These are phyloP conservation scores for Cryptococcus wingfieldii DNA, from an alignment of 1,284 basidiomycete genomes.

Conservation along the genomic window DNA sequence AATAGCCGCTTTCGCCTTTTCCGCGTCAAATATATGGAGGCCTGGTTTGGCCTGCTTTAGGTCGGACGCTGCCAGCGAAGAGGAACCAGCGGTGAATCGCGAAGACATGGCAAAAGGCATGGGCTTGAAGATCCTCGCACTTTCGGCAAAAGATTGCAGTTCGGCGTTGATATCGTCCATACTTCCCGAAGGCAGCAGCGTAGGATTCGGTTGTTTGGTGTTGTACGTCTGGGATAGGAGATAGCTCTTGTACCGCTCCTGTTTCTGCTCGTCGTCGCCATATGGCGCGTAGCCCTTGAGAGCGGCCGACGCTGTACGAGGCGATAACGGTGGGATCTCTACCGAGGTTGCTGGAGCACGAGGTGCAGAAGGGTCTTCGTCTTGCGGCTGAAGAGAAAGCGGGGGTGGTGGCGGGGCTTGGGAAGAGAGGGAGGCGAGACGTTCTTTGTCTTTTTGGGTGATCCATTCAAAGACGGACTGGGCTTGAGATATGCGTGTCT, in stretches of 20 bases:
- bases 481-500: slow-evolving; percentile 53
- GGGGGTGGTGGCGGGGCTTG: slow-evolving; percentile 20
- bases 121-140: slow-evolving; percentile 86
- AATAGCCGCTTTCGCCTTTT: slow-evolving; percentile 36
- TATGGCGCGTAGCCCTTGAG: slow-evolving; percentile 88
- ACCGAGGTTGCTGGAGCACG: slow-evolving; percentile 40
- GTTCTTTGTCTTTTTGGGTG: slow-evolving; percentile 81
- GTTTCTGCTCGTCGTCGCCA: slow-evolving; percentile 68
- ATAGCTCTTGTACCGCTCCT: slow-evolving; percentile 79
- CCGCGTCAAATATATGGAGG: slow-evolving; percentile 59
- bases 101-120: slow-evolving; percentile 87
- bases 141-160: slow-evolving; percentile 76
- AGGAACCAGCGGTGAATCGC: slow-evolving; percentile 72
- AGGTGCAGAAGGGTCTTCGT: slow-evolving; percentile 2
- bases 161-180: slow-evolving; percentile 73
- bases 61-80: slow-evolving; percentile 54
- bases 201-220: slow-evolving; percentile 50
- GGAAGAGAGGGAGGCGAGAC: slow-evolving; percentile 61
- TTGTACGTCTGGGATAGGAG: slow-evolving; percentile 65
- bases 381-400: slow-evolving; percentile 15
- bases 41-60: slow-evolving; percentile 65
- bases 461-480: slow-evolving; percentile 87
- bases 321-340: slow-evolving; percentile 59
- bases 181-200: slow-evolving; percentile 57
- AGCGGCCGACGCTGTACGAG: slow-evolving; percentile 78